Evolutionary conservation across 176 grass and related monocot genomes (phyloP).

Genomic region (Tillandsia leiboldiana): DNA sequence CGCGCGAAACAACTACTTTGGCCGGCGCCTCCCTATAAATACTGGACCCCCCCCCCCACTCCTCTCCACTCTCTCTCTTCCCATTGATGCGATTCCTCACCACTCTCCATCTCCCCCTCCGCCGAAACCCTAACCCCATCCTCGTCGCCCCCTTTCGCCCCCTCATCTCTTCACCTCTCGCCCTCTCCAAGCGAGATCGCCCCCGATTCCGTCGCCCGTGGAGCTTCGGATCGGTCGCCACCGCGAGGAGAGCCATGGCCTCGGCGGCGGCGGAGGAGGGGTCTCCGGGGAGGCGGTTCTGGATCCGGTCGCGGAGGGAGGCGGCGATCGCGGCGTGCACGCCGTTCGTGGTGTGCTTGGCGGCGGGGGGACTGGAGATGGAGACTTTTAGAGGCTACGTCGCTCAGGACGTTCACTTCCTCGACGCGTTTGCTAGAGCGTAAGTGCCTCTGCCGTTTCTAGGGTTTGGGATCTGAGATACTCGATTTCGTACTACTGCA

Average conservation of each 20-base stretch:
- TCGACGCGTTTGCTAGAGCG: conserved; percentile 71
- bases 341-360: conserved; percentile 74
- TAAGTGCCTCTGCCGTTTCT: conserved; percentile 23
- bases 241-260: not conserved
- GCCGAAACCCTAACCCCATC: not conserved
- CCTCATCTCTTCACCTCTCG: conserved; percentile 6
- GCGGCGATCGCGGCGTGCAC: conserved; percentile 61
- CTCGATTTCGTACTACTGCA: no score
- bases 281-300: conserved; percentile 63
- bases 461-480: not conserved
- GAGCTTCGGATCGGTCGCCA: conserved; percentile 4
- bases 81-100: conserved; percentile 28
- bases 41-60: conserved; percentile 1
- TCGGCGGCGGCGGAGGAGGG: conserved; percentile 41
- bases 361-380: conserved; percentile 44
- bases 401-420: conserved; percentile 79
- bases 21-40: not conserved
- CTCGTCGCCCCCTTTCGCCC: not conserved
- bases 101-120: conserved; percentile 25
- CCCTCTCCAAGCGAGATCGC: not conserved
- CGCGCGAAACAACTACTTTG: no score
- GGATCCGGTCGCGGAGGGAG: conserved; percentile 59
- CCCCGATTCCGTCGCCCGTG: not conserved
- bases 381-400: conserved; percentile 76
- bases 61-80: conserved; percentile 9